Percentiles rank a stretch among this genome's conserved stretches.
phyloP scores from a whole-genome alignment of 2,329 filamentous ascomycete species.

The Colletotrichum abscissum region DNA sequence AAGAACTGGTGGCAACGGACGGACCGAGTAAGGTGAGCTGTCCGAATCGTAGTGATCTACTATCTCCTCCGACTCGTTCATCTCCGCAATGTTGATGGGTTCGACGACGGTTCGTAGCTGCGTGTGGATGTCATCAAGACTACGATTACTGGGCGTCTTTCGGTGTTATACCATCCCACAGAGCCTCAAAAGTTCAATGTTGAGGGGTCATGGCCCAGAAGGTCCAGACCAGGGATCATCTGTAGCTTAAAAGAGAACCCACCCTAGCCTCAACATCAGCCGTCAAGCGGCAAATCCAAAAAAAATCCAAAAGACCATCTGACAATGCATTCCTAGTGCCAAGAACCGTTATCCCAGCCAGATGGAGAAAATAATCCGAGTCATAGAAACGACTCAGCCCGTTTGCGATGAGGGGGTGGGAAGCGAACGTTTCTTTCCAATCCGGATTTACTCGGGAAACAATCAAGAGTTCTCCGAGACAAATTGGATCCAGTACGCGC shows the following conservation, averaged over 20 bases:
- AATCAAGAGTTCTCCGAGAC: background rate
- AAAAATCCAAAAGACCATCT: background rate
- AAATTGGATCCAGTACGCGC: background rate
- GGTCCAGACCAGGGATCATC: background rate
- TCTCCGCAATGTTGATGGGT: conserved; percentile 32
- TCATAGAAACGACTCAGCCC: conserved; percentile 19
- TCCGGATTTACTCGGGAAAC: background rate
- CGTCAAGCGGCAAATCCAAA: background rate
- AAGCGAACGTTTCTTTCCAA: conserved; percentile 1
- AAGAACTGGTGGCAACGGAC: conserved; percentile 48
- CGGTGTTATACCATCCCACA: conserved; percentile 4
- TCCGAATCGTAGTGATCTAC: conserved; percentile 41
- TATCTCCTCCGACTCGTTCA: conserved; percentile 27
- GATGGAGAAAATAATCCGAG: conserved; percentile 12
- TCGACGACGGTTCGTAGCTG: conserved; percentile 20
- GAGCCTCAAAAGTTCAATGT: background rate
- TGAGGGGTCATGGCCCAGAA: background rate
- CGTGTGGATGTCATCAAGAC: conserved; percentile 8
- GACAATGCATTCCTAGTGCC: background rate
- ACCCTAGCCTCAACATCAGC: background rate
- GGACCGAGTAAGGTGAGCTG: conserved; percentile 43
- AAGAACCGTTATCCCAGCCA: conserved; percentile 1
- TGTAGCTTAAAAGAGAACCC: background rate
- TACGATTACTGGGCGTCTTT: background rate
- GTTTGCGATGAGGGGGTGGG: background rate